Evolutionary conservation across 2,329 filamentous ascomycete genomes (phyloP).

Genomic region (Alternaria sp.): DNA sequence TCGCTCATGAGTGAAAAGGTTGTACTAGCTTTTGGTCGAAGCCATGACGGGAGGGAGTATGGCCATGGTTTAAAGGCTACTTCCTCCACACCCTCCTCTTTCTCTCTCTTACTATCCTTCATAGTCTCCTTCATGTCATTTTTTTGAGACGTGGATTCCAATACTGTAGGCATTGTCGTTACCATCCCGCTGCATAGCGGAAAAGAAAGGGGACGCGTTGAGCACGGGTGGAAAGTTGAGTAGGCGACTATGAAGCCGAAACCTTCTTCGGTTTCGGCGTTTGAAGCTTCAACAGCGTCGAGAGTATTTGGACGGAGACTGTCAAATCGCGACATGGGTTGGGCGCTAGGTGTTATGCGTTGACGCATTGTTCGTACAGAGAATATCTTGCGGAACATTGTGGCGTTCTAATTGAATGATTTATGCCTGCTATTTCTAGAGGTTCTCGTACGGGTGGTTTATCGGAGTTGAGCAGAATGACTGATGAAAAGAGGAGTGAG

Average conservation of each 20-base stretch:
- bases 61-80: constrained; percentile 10
- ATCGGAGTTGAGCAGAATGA: background rate
- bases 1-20: constrained; percentile 12
- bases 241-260: background rate
- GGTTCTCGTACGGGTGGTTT: background rate
- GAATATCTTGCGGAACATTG: constrained; percentile 1
- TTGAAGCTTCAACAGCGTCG: background rate
- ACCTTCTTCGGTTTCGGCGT: background rate
- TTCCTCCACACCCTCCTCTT: background rate
- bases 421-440: background rate
- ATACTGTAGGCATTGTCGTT: background rate
- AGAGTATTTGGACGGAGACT: background rate
- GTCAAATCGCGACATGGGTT: background rate
- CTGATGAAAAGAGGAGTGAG: background rate
- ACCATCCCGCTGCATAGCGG: background rate
- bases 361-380: background rate
- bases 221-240: constrained; percentile 6
- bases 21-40: constrained; percentile 17
- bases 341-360: background rate
- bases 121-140: background rate
- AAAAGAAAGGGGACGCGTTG: background rate
- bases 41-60: constrained; percentile 11
- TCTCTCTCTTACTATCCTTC: background rate
- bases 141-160: background rate
- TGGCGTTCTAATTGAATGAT: background rate